These are phyloP conservation scores for Xylaria sp. DNA, from an alignment of 2,329 filamentous ascomycete genomes.

Conservation along the genomic window DNA sequence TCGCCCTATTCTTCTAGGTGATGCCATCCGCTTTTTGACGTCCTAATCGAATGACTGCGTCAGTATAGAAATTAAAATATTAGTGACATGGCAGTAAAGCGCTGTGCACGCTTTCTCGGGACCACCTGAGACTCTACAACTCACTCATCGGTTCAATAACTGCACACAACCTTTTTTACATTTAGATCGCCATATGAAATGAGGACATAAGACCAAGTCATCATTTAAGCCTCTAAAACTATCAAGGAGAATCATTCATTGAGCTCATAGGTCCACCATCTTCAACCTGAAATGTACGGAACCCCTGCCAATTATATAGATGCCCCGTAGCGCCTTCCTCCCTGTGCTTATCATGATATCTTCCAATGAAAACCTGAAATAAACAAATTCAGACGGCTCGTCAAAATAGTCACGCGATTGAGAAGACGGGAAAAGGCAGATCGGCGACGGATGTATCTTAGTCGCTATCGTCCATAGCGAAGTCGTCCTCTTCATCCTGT, in stretches of 20 bases:
- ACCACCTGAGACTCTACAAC: background rate
- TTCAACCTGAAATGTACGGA: background rate
- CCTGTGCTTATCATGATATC: background rate
- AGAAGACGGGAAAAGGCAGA: background rate
- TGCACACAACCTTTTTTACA: background rate
- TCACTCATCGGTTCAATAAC: background rate
- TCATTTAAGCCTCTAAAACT: background rate
- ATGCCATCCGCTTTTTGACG: background rate
- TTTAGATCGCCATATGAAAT: background rate
- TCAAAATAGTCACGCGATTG: background rate
- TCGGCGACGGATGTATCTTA: background rate
- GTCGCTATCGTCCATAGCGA: constrained; percentile 14
- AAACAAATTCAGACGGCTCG: background rate
- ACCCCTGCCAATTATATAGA: background rate
- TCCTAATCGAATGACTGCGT: background rate
- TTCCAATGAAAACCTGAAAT: constrained; percentile 1
- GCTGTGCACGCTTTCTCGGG: background rate
- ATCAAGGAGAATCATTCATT: background rate
- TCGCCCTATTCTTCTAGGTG: background rate
- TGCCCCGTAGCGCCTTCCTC: background rate
- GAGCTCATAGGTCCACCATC: background rate
- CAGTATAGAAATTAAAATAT: background rate
- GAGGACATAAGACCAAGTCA: background rate
- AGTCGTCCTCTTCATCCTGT: constrained; percentile 2
- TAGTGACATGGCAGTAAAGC: background rate